Percentiles rank a stretch among this genome's conserved stretches.
These are phyloP conservation scores for Huiozyma naganishii DNA, from an alignment of 805 yeast genomes.

Conservation along the genomic window DNA sequence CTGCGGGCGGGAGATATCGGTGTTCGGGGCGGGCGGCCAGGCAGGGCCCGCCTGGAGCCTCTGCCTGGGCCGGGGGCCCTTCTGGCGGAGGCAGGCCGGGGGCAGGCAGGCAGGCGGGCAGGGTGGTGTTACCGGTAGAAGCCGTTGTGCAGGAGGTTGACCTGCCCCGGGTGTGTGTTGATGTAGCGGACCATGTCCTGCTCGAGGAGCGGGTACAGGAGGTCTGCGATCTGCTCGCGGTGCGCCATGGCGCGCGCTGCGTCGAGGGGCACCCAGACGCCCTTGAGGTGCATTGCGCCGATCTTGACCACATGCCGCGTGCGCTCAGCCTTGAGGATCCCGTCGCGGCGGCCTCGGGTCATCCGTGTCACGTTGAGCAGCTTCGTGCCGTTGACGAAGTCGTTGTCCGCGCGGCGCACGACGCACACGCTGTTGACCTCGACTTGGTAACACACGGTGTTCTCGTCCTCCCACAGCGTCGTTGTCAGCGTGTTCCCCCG, in stretches of 20 bases:
- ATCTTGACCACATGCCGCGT: conserved; percentile 72
- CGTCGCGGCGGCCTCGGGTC: conserved; percentile 83
- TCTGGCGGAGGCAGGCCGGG: too few species aligned
- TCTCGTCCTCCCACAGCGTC: conserved; percentile 87
- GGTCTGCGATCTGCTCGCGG: conserved; percentile 60
- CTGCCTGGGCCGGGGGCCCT: too few species aligned
- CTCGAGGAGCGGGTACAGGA: conserved; percentile 59
- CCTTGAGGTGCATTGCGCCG: conserved; percentile 81
- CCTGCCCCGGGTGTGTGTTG: too few species aligned
- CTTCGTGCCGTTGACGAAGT: conserved; percentile 81
- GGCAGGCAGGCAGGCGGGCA: background rate
- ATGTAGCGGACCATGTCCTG: conserved; percentile 46
- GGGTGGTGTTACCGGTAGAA: background rate
- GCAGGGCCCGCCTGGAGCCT: background rate
- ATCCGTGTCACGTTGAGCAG: conserved; percentile 73
- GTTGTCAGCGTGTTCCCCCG: conserved; percentile 44
- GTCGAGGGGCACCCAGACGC: conserved; percentile 85
- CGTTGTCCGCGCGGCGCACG: conserved; percentile 74
- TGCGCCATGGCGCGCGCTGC: conserved; percentile 75
- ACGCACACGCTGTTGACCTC: conserved; percentile 75
- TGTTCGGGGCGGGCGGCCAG: too few species aligned
- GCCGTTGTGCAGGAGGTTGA: background rate
- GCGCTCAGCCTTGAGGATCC: conserved; percentile 67
- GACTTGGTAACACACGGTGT: conserved; percentile 74
- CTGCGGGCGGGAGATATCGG: too few species aligned